Evolutionary conservation across 345 rosid species (phyloP).

Genomic region (Dimocarpus longan): DNA sequence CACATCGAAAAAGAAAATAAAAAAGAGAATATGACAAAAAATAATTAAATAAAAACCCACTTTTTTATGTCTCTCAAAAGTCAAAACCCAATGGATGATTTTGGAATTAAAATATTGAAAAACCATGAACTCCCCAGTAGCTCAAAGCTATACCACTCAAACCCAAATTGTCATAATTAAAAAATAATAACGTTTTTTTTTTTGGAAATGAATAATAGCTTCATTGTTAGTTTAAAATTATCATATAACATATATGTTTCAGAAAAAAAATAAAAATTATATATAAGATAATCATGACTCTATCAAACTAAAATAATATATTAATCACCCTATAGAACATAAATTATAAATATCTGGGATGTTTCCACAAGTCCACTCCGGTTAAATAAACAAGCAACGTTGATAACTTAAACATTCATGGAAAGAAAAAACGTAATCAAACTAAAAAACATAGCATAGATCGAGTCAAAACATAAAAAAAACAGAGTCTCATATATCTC

Average conservation of each 20-base stretch:
- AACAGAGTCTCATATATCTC: neutral
- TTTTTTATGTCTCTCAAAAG: neutral
- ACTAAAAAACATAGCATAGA: neutral
- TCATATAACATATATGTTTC: too few species aligned
- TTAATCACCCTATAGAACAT: neutral
- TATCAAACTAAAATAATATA: neutral
- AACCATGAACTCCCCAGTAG: neutral
- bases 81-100: neutral
- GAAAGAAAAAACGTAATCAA: neutral
- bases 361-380: neutral
- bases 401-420: neutral
- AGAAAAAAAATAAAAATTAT: neutral
- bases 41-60: neutral
- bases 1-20: neutral
- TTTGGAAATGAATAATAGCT: neutral
- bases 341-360: neutral
- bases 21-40: too few species aligned
- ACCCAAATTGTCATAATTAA: too few species aligned
- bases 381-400: neutral
- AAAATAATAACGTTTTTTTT: too few species aligned
- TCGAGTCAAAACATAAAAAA: neutral
- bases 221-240: neutral
- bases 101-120: neutral
- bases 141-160: neutral
- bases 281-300: neutral